Conservation (phyloP, 169 alveolate species). For the Eimeria mitis region DNA sequence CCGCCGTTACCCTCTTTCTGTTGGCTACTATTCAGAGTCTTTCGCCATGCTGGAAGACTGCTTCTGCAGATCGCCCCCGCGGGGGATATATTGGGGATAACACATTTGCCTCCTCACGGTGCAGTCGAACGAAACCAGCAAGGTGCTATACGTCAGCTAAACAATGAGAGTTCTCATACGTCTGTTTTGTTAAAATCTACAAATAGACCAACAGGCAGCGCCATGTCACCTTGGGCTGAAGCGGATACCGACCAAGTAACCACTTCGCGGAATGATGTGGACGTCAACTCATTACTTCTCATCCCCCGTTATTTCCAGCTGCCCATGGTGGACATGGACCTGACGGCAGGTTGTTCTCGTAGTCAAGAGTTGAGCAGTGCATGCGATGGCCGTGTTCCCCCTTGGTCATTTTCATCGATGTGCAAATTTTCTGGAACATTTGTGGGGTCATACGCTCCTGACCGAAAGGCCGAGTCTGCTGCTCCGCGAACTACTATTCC, state of each 20-base stretch:
- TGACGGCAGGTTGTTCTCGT: slow-evolving; percentile 40
- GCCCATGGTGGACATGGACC: slow-evolving; percentile 18
- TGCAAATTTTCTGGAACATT: slow-evolving; percentile 13
- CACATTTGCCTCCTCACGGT: neutral
- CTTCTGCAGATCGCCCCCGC: slow-evolving; percentile 58
- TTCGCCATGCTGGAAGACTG: slow-evolving; percentile 44
- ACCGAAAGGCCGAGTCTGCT: neutral
- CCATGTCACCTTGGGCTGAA: slow-evolving; percentile 9
- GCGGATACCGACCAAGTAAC: slow-evolving; percentile 15
- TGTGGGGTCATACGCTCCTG: slow-evolving; percentile 48
- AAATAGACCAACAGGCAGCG: neutral
- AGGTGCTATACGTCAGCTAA: neutral
- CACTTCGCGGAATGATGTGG: slow-evolving; percentile 25
- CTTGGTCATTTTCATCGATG: slow-evolving; percentile 53
- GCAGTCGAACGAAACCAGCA: neutral
- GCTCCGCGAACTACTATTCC: neutral
- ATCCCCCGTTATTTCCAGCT: slow-evolving; percentile 55
- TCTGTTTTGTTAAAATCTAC: neutral
- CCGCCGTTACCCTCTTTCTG: slow-evolving; percentile 23
- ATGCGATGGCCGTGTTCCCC: slow-evolving; percentile 27
- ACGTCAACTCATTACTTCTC: neutral
- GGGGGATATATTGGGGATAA: slow-evolving; percentile 7
- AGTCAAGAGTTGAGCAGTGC: slow-evolving; percentile 17
- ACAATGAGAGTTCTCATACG: neutral
- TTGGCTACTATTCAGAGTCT: slow-evolving; percentile 35